These are phyloP conservation scores for Stephania japonica DNA, from an alignment of 164 flowering plant genomes.

Conservation along the genomic window DNA sequence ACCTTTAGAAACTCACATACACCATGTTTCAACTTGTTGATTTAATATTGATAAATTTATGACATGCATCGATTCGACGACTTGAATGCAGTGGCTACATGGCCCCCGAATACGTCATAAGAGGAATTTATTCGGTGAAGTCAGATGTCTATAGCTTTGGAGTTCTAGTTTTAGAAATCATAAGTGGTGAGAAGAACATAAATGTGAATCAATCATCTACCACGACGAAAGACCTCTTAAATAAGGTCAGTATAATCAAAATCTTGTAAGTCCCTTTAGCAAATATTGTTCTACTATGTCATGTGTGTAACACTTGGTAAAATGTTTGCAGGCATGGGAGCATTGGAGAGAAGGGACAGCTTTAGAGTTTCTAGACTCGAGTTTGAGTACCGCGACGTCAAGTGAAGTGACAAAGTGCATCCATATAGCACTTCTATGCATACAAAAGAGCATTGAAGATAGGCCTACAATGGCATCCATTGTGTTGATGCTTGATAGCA, in stretches of 20 bases:
- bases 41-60: too few species aligned
- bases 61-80: not conserved
- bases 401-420: constrained; percentile 35
- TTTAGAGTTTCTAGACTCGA: constrained; percentile 23
- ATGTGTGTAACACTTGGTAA: too few species aligned
- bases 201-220: not conserved
- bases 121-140: constrained; percentile 24
- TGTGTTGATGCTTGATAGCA: too few species aligned
- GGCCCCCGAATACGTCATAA: constrained; percentile 23
- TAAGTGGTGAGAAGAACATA: constrained; percentile 20
- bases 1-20: too few species aligned
- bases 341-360: constrained; percentile 29
- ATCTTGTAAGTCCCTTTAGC: not conserved
- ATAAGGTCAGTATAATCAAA: constrained; percentile 13
- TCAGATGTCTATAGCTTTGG: constrained; percentile 32
- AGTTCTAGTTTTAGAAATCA: constrained; percentile 22
- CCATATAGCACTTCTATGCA: constrained; percentile 41
- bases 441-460: constrained; percentile 27
- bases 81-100: constrained; percentile 24
- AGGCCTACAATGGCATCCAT: constrained; percentile 12
- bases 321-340: constrained; percentile 34
- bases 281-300: not conserved
- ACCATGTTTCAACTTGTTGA: not conserved
- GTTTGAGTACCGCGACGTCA: not conserved
- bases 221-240: constrained; percentile 3